phyloP scores from a whole-genome alignment of 306 rosid species.

The Citrullus amarus region DNA sequence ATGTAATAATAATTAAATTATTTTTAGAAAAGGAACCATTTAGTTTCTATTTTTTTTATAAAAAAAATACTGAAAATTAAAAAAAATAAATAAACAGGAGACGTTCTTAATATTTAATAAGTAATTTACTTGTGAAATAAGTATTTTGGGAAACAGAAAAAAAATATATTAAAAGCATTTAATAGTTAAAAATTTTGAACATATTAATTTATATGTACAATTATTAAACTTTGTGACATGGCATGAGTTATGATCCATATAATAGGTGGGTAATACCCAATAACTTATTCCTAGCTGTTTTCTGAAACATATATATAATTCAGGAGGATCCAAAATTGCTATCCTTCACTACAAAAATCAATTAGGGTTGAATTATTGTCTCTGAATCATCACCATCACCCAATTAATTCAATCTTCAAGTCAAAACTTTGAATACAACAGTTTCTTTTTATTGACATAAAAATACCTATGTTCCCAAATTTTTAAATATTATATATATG shows the following conservation, averaged over 20 bases:
- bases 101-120: not conserved
- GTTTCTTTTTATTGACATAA: not conserved
- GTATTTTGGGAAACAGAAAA: not conserved
- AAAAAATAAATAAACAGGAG: not conserved
- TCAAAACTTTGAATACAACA: conserved; percentile 1
- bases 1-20: not conserved
- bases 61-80: not conserved
- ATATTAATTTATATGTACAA: not conserved
- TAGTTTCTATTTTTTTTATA: not conserved
- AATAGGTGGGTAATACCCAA: not conserved
- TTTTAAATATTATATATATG: not conserved
- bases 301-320: conserved; percentile 6
- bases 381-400: not conserved
- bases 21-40: not conserved
- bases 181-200: not conserved
- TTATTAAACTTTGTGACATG: not conserved
- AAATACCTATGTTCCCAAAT: not conserved
- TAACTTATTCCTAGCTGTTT: conserved; percentile 5
- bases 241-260: conserved; percentile 1
- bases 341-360: not conserved
- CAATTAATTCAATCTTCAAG: not conserved
- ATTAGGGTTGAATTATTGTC: conserved; percentile 3
- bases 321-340: not conserved
- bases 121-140: not conserved
- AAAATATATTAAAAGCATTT: not conserved